Evolutionary conservation across 768 basidiomycete genomes (phyloP).

Genomic region (Tylopilus felleus): DNA sequence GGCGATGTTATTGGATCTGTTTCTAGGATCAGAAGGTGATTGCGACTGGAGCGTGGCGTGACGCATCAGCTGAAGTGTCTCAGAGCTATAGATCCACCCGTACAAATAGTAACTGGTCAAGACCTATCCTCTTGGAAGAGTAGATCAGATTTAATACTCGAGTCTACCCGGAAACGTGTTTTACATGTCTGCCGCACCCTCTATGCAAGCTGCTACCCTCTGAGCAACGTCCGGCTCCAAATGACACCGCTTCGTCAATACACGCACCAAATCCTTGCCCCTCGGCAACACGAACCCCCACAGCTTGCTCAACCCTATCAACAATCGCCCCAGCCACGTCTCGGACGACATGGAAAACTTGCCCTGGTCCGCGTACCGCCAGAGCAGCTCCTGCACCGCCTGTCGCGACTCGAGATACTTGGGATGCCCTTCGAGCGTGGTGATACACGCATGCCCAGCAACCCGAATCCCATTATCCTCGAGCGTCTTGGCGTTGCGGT

Average conservation of each 20-base stretch:
- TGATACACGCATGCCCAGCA: conserved; percentile 29
- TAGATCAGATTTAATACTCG: no score
- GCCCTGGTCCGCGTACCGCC: conserved; percentile 20
- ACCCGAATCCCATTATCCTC: conserved; percentile 16
- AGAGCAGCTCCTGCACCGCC: conserved; percentile 20
- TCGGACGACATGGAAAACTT: conserved; percentile 26
- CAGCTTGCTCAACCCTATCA: conserved; percentile 17
- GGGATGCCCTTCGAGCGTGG: conserved; percentile 18
- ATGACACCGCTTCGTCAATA: conserved; percentile 26
- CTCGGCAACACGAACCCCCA: conserved; percentile 17
- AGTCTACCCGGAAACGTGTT: no score
- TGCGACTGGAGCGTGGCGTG: no score
- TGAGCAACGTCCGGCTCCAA: conserved; percentile 22
- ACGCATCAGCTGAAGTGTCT: no score
- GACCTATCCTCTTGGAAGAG: no score
- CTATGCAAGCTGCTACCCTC: conserved; percentile 23
- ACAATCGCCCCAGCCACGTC: conserved; percentile 18
- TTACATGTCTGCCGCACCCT: conserved; percentile 5
- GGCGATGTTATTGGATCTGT: no score
- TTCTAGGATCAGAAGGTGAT: no score
- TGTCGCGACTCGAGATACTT: conserved; percentile 20
- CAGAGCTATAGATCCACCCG: no score
- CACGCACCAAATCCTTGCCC: conserved; percentile 15
- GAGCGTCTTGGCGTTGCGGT: conserved; percentile 19
- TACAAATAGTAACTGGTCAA: no score